A percentile compares a stretch with the other conserved stretches of the same genome.
These are phyloP conservation scores for Withania somnifera DNA, from an alignment of 305 asterid genomes.

Conservation along the genomic window DNA sequence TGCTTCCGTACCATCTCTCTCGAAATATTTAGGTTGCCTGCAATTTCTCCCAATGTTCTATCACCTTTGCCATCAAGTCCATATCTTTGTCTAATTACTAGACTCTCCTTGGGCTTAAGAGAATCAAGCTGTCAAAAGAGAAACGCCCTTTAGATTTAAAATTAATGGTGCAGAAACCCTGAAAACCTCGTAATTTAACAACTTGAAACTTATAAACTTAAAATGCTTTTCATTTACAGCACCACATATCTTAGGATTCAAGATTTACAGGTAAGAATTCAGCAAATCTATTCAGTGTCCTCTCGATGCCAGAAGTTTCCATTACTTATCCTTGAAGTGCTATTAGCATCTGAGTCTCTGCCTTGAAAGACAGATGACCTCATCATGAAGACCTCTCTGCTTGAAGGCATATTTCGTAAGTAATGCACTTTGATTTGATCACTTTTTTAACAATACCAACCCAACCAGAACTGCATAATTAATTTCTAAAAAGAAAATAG, in stretches of 20 bases:
- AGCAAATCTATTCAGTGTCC: neutral
- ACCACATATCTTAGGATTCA: neutral
- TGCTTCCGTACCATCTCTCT: conserved; percentile 94
- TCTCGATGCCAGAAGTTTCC: neutral
- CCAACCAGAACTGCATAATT: neutral
- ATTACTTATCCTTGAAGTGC: neutral
- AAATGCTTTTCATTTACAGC: neutral
- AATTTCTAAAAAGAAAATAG: neutral
- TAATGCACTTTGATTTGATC: neutral
- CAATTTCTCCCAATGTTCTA: conserved; percentile 86
- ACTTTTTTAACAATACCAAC: neutral
- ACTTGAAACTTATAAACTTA: neutral
- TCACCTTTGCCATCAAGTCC: conserved; percentile 90
- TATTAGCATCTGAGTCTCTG: neutral
- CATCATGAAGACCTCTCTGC: neutral
- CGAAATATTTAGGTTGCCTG: conserved; percentile 75
- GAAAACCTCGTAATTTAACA: neutral
- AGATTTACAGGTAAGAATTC: neutral
- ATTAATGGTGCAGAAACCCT: neutral
- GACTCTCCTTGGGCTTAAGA: conserved; percentile 85
- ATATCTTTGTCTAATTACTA: conserved; percentile 86
- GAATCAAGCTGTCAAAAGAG: conserved; percentile 64
- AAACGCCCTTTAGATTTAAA: neutral
- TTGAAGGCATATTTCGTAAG: neutral
- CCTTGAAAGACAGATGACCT: neutral